Base-by-base conservation (phyloP, 2,329 filamentous ascomycete genomes). In the Fonsecaea nubica region DNA sequence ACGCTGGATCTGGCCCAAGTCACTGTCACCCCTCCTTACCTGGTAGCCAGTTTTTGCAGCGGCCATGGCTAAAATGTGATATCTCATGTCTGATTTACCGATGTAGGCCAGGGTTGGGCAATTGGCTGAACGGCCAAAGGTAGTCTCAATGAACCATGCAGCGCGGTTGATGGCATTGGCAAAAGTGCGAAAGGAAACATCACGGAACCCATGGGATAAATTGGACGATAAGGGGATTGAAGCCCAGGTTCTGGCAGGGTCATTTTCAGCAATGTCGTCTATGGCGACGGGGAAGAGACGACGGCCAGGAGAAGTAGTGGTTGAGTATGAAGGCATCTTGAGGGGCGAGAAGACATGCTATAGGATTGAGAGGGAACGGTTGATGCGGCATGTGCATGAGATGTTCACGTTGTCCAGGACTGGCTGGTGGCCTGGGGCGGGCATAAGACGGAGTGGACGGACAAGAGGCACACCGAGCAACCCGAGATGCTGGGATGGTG, bases 41-140 rank as follows among this genome's bases (percentile, higher is more conserved):
- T 60, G 58, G 36, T 60, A 60, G 40, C 58, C 21, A 21, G 58
- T 50, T 25, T 60, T 60, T 32, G 58, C 58, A 9, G 58, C 58
- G 30, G 58, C 42, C 58, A 60, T 60, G 30, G 58, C 25, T 15
- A 60, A 15, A 10, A 60, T 50, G 58, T 60, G 58, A 60, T 60
- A 60, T 33, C 58, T 48, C 58, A 60, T 60, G 42, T 60, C 58
- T 3, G 58, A 52, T 25, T 60, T 60, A 42, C 58, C 58, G 15
- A 60, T 36, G 10, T 60, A 60, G 5, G 42, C 42, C 10, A 52
- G 18, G 12, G 58, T 48, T 18, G 8, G 25, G 32, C 15, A 48
- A 9, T 33, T 5, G 25, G 40, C 18, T 21, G 58, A 35, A 15
- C 30, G n/a, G 15, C 58, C 58, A 38, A 60, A 50, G 33, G 42